These are phyloP conservation scores for Ophiocordyceps unilateralis DNA, from an alignment of 2,329 filamentous ascomycete genomes.

Conservation along the genomic window DNA sequence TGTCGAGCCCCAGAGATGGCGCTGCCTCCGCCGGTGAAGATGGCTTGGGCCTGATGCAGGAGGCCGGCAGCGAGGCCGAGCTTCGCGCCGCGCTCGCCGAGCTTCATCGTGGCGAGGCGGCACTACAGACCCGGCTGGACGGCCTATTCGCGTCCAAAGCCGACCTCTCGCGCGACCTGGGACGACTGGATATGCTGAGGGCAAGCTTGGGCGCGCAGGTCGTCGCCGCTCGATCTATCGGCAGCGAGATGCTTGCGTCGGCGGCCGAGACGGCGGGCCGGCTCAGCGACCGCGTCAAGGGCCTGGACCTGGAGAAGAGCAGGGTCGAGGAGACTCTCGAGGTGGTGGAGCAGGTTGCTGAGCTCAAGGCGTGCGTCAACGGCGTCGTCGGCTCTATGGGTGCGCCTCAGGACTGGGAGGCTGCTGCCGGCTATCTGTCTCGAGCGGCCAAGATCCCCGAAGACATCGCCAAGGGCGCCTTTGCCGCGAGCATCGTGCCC, in stretches of 20 bases:
- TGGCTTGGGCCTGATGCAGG: slow-evolving; percentile 25
- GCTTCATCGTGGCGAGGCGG: slow-evolving; percentile 59
- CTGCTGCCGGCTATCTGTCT: slow-evolving; percentile 75
- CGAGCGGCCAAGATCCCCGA: slow-evolving; percentile 68
- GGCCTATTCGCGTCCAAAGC: slow-evolving; percentile 66
- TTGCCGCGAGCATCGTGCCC: slow-evolving; percentile 83
- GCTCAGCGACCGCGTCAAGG: slow-evolving; percentile 73
- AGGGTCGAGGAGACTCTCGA: slow-evolving; percentile 78
- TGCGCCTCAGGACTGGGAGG: slow-evolving; percentile 96
- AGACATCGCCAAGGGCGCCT: slow-evolving; percentile 64
- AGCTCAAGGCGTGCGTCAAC: slow-evolving; percentile 90
- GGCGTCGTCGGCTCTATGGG: slow-evolving; percentile 95
- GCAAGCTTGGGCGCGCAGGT: slow-evolving; percentile 78
- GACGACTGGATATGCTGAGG: slow-evolving; percentile 73
- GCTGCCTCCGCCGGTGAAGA: slow-evolving; percentile 15
- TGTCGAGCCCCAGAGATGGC: slow-evolving; percentile 30
- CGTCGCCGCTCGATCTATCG: slow-evolving; percentile 65
- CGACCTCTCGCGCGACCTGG: slow-evolving; percentile 72
- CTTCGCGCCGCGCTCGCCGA: slow-evolving; percentile 61
- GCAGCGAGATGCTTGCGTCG: slow-evolving; percentile 77
- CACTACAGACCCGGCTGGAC: slow-evolving; percentile 58
- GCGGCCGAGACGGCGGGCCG: slow-evolving; percentile 73
- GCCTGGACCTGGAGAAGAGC: slow-evolving; percentile 78
- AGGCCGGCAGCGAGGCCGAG: slow-evolving; percentile 59
- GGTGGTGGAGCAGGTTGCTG: slow-evolving; percentile 89